Base-by-base conservation (phyloP, 768 basidiomycete species). In the Hysterangium stoloniferum region DNA sequence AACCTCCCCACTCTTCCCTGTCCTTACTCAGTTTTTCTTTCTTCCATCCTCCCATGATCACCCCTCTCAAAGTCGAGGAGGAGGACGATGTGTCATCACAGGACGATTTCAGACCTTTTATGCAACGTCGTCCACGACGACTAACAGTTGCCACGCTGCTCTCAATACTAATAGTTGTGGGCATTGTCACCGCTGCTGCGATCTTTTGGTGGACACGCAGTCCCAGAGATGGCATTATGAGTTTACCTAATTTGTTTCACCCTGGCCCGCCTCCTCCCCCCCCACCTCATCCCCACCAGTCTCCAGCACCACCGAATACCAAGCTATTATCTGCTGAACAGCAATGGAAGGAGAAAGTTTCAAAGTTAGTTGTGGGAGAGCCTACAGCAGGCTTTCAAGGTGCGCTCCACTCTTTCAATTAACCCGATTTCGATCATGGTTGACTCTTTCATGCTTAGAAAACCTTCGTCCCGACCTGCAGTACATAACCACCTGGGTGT, bases 401-500 rank as follows among this genome's bases (percentile, higher is more conserved):
- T 76, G 48, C 37, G 62, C 17, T 4, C 17, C 13, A 9, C 43
- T 35, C 25, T 6, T 36, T 40, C 27, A 1, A 2, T 4, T 6
- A 8, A 17, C 20, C 4, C 11, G 4, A 22, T 13, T 7, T 28
- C 22, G 11, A 7, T 3, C 13, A 4, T 7, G 7, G 9, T n/a
- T 24, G 8, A 19, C 17, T 27, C 2, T 45, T 13, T 19, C 38
- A 17, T 25, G n/a, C 31, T 27, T 11, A 82, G 84, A 84, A 56
- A 86, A 85, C 56, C 65, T 87, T 31, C 74, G 72, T 13, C 64
- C 74, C 17, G 76, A 83, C 50, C 67, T 68, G 4, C 72, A 80
- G 55, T 87, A 86, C 55, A 77, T 87, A 52, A 80, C 83, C 1
- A 82, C 82, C 12, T 87, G 82, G 82, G 69, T 79, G 34, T 78